Base-by-base conservation (phyloP, 2,329 filamentous ascomycete genomes). In the Ascochyta koolunga region DNA sequence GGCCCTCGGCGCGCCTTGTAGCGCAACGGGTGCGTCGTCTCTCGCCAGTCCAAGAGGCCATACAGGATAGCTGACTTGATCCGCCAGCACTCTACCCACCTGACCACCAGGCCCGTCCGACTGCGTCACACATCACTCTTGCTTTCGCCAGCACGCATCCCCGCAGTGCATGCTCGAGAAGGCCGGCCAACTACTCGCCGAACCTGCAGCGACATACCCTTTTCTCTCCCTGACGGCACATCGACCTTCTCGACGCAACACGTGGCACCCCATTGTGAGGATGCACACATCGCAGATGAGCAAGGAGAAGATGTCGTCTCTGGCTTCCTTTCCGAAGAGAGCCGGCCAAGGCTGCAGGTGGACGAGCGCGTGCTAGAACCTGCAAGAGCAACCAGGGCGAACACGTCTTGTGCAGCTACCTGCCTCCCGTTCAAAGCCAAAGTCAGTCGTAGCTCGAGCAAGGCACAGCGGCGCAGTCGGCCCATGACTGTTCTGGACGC, bases 401-500 rank as follows among this genome's bases (percentile, higher is more conserved):
- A 39, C 21, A 15, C 35, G 10, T 25, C 32, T 33, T 13, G 22
- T 19, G 18, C 16, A 18, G 9, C 43, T n/a, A 36, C 33, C 3
- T 15, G 16, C 3, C 24, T 11, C 8, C 51, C 45, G 3, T 65
- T 64, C 38, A 57, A 45, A 19, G 27, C 52, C 9, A 59, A 59
- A 21, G 40, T 18, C 21, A 65, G 65, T 13, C 54, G 59, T 29
- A 35, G 18, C 7, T 52, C 36, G 16, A 59, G 54, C 21, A 70
- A 69, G 33, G 58, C 59, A 16, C 49, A 35, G 32, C 64, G 66
- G 15, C 45, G 38, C 29, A 71, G 64, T 50, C 64, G 56, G 25
- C 58, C 68, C 37, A 51, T 40, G n/a, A 45, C 35, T 25, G 47
- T 72, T 6, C 45, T 71, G n/a, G 50, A 60, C 22, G 54, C 63